These are phyloP conservation scores for Powellomyces hirtus DNA, from an alignment of 192 early-diverging fungal genomes.

Conservation along the genomic window DNA sequence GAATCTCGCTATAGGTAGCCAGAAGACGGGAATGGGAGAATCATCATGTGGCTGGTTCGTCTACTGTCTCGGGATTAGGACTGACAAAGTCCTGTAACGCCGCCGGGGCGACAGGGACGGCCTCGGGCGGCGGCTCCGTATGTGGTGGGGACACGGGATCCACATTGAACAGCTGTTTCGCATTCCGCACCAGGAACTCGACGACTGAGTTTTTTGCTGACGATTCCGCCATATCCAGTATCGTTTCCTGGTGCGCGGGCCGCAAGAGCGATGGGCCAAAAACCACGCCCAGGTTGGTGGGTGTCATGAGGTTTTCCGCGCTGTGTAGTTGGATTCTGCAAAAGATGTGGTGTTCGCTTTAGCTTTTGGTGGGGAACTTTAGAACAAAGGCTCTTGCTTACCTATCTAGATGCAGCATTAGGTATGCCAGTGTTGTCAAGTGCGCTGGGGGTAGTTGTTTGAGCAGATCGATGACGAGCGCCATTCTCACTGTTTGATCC, in stretches of 20 bases:
- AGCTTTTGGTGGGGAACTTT: no score
- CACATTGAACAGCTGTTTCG: conserved; percentile 26
- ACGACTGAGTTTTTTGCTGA: conserved; percentile 20
- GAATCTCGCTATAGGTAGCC: no score
- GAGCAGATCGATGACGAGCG: conserved; percentile 2
- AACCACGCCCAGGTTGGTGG: conserved; percentile 41
- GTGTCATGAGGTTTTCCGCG: conserved; percentile 40
- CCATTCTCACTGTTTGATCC: not conserved
- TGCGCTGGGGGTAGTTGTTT: conserved; percentile 24
- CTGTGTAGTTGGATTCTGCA: conserved; percentile 28
- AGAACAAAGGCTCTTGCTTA: no score
- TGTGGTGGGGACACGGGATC: no score
- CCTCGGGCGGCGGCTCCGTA: no score
- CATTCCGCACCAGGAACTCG: conserved; percentile 30
- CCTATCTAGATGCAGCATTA: conserved; percentile 32
- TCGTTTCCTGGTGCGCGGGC: not conserved
- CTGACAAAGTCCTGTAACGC: no score
- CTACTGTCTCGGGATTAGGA: no score
- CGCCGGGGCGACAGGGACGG: no score
- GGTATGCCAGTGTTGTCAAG: conserved; percentile 25
- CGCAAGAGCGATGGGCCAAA: conserved; percentile 38
- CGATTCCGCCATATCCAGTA: conserved; percentile 29
- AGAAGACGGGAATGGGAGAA: no score
- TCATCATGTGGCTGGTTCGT: no score
- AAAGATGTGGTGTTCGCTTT: no score